Conservation (phyloP, 2,329 filamentous ascomycete genomes). For the Cladosporium sp. region DNA sequence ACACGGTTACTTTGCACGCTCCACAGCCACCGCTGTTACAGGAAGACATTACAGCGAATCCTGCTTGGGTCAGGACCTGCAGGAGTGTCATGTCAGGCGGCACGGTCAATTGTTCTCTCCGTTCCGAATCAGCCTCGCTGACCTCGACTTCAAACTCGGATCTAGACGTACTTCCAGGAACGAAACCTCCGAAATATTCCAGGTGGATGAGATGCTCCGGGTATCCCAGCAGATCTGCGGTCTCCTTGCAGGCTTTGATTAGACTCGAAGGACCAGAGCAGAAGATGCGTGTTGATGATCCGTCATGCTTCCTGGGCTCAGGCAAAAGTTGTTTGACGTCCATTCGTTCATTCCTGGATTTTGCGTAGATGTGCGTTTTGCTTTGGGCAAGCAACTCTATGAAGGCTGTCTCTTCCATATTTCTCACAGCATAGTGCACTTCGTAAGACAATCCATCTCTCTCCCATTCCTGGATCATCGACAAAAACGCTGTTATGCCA, state of each 20-base stretch:
- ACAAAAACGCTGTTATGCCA: constrained; percentile 65
- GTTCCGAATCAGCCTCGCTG: background rate
- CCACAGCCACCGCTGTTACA: constrained; percentile 49
- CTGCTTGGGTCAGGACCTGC: constrained; percentile 42
- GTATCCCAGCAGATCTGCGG: constrained; percentile 47
- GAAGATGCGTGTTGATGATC: constrained; percentile 60
- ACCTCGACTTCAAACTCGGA: background rate
- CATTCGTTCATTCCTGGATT: background rate
- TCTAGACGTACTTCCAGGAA: constrained; percentile 18
- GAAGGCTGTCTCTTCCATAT: constrained; percentile 56
- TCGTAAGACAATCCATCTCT: constrained; percentile 42
- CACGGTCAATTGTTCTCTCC: constrained; percentile 46
- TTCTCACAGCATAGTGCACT: constrained; percentile 62
- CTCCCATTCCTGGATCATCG: constrained; percentile 44
- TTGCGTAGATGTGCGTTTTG: background rate
- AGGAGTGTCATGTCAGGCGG: constrained; percentile 44
- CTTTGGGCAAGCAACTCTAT: constrained; percentile 29
- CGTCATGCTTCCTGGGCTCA: constrained; percentile 34
- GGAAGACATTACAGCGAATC: constrained; percentile 46
- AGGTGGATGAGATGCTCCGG: constrained; percentile 57
- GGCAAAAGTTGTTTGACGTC: background rate
- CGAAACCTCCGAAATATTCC: constrained; percentile 57
- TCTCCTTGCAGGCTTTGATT: constrained; percentile 51
- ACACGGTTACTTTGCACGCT: constrained; percentile 44
- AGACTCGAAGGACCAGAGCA: constrained; percentile 61